Evolutionary conservation across 1,284 basidiomycete genomes (phyloP), one percentile per base, ranked within the genome.

Genomic region (Blastosporella zonata): DNA sequence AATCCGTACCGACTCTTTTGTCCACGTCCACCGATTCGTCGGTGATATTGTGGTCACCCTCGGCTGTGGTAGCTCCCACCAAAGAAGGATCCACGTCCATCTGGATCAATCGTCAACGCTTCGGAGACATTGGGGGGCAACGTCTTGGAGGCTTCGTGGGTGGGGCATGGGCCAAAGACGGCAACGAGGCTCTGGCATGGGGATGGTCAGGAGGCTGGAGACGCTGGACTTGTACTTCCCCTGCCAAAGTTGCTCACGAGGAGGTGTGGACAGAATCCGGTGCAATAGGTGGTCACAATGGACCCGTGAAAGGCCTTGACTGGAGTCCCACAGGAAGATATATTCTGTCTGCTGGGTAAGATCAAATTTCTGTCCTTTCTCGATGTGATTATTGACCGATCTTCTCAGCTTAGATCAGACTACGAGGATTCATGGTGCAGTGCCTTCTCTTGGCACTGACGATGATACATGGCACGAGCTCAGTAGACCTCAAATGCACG

Each of bases 161-260:
- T 2, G 92, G 88, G 0, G 58, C 92, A 6, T 97, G 93, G 92
- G 72, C 72, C 2, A 67, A 58, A 7, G 61, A 67, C 33, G 83
- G 83, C 0, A 59, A 66, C n/a, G 83, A 87, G 31, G 86, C 83
- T 0, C 62, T 94, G 9, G 89, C 88, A 1, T 90, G 87, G 78
- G 94, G 93, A 0, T 97, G 95, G 94, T 84, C 83, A 43, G 94
- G 95, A 22, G 89, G 90, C 2, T 93, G 91, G 83, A 78, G 94
- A 60, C 76, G 90, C 40, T 98, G 94, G 94, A 67, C 67, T 23
- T 76, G 77, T 29, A 57, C 51, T 22, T 45, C 50, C 15, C 47
- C 52, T n/a, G 46, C 55, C 23, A 57, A 59, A 41, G 43, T 49
- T 22, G 43, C 49, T 1, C 54, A 65, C 44, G 63, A 63, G 0